These are phyloP conservation scores for Diplodia intermedia DNA, from an alignment of 2,329 filamentous ascomycete genomes.

Conservation along the genomic window DNA sequence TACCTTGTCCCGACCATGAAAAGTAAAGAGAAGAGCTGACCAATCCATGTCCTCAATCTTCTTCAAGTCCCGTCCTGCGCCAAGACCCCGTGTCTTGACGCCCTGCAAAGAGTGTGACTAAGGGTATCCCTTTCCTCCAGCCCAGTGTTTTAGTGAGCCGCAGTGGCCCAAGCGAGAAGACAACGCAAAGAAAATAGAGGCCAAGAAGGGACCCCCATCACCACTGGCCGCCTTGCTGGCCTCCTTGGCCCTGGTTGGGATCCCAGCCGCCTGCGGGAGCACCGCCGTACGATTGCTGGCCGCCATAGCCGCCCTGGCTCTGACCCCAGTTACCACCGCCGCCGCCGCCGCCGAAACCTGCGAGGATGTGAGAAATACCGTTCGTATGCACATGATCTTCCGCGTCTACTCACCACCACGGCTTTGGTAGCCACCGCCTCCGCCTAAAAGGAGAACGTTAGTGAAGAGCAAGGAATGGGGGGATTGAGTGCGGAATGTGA, in stretches of 20 bases:
- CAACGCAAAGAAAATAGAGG: conserved; percentile 23
- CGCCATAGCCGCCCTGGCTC: conserved; percentile 42
- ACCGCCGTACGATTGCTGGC: conserved; percentile 43
- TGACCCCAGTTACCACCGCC: conserved; percentile 39
- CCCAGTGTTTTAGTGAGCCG: conserved; percentile 23
- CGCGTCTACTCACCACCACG: conserved; percentile 36
- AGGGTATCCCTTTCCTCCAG: conserved; percentile 31
- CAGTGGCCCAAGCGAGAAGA: conserved; percentile 8
- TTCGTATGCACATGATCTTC: not conserved
- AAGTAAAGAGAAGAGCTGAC: conserved; percentile 28
- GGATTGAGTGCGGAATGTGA: not conserved
- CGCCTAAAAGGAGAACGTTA: conserved; percentile 38
- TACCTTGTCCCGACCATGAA: conserved; percentile 23
- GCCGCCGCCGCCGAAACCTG: conserved; percentile 35
- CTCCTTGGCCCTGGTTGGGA: conserved; percentile 38
- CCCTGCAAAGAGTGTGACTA: conserved; percentile 32
- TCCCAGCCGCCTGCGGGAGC: conserved; percentile 38
- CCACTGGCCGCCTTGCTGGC: conserved; percentile 36
- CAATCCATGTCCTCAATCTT: conserved; percentile 31
- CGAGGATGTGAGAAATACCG: conserved; percentile 8
- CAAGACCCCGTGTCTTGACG: conserved; percentile 22
- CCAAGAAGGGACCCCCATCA: conserved; percentile 6
- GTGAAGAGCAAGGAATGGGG: conserved; percentile 29
- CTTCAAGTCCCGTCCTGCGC: conserved; percentile 27
- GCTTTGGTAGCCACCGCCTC: conserved; percentile 37